Percentiles rank a stretch among this genome's conserved stretches.
Conservation (phyloP, 2,329 filamentous ascomycete genomes). For the Sodiomyces alkalinus region DNA sequence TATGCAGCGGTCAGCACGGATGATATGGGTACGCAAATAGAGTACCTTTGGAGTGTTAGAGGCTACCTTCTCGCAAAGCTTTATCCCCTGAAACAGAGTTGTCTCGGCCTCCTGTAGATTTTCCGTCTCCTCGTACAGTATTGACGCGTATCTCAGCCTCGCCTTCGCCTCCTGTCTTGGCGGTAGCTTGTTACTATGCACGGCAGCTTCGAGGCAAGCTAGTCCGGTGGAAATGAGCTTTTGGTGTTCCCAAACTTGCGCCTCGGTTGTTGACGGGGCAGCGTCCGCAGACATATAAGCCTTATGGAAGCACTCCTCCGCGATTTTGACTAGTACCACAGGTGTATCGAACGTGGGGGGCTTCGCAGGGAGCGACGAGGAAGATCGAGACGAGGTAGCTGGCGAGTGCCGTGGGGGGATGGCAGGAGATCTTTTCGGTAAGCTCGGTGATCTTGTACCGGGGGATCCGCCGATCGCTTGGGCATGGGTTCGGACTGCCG, state of each 20-base stretch:
- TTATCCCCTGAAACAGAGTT: slow-evolving; percentile 54
- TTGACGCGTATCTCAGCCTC: slow-evolving; percentile 53
- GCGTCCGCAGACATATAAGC: slow-evolving; percentile 43
- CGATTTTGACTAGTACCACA: slow-evolving; percentile 51
- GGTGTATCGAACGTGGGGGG: slow-evolving; percentile 32
- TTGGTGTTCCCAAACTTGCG: slow-evolving; percentile 49
- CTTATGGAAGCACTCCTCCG: slow-evolving; percentile 59
- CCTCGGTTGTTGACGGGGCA: slow-evolving; percentile 31
- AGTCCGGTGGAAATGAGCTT: slow-evolving; percentile 58
- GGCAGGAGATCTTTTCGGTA: slow-evolving; percentile 22
- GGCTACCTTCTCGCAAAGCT: slow-evolving; percentile 48
- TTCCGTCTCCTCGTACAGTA: slow-evolving; percentile 62
- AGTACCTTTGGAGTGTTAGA: not conserved
- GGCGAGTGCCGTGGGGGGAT: slow-evolving; percentile 9
- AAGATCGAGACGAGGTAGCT: slow-evolving; percentile 14
- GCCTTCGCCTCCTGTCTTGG: slow-evolving; percentile 56
- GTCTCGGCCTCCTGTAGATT: slow-evolving; percentile 62
- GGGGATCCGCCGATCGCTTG: too few species aligned
- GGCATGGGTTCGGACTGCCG: too few species aligned
- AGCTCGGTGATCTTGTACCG: slow-evolving; percentile 25
- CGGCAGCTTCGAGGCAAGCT: slow-evolving; percentile 53
- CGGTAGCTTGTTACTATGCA: slow-evolving; percentile 44
- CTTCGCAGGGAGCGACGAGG: slow-evolving; percentile 23
- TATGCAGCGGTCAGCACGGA: slow-evolving; percentile 14
- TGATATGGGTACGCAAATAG: too few species aligned